Evolutionary conservation across 192 early-diverging fungal species (phyloP).

Genomic region (Mortierella antarctica): DNA sequence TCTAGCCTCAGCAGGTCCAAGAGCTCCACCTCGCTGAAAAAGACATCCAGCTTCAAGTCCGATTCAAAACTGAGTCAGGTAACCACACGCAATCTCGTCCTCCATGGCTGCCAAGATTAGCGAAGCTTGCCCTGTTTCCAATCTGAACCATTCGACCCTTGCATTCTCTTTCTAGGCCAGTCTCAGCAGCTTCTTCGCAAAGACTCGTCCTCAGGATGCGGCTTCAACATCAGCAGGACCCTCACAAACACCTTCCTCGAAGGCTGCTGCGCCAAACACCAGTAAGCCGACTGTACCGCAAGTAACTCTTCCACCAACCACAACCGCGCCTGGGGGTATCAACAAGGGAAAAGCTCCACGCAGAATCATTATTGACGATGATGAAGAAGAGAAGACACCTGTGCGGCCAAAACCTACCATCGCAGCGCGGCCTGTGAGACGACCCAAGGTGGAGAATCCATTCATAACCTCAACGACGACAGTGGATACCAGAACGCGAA

Average conservation of each 20-base stretch:
- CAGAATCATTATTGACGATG: conserved; percentile 27
- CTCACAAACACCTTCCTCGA: neutral
- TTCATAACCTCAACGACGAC: neutral
- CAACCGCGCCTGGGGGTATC: no score
- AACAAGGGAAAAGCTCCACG: conserved; percentile 1
- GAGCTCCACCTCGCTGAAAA: no score
- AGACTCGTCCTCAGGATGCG: neutral
- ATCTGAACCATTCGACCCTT: neutral
- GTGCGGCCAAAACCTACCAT: neutral
- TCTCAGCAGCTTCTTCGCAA: conserved; percentile 20
- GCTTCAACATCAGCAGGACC: neutral
- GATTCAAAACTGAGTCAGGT: conserved; percentile 21
- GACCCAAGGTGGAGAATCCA: conserved; percentile 4
- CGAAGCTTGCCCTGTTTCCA: neutral
- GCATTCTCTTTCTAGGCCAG: neutral
- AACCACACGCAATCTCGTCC: neutral
- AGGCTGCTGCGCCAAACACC: neutral
- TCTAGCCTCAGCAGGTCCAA: no score
- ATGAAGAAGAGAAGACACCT: conserved; percentile 1
- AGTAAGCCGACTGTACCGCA: neutral
- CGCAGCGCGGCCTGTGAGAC: neutral
- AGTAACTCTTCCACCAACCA: no score
- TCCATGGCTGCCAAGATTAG: no score
- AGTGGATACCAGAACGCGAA: neutral
- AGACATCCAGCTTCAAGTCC: no score